A percentile compares a stretch with the other conserved stretches of the same genome.
phyloP scores from a whole-genome alignment of 352 stramenopile species.

The Phytophthora podocarpi region DNA sequence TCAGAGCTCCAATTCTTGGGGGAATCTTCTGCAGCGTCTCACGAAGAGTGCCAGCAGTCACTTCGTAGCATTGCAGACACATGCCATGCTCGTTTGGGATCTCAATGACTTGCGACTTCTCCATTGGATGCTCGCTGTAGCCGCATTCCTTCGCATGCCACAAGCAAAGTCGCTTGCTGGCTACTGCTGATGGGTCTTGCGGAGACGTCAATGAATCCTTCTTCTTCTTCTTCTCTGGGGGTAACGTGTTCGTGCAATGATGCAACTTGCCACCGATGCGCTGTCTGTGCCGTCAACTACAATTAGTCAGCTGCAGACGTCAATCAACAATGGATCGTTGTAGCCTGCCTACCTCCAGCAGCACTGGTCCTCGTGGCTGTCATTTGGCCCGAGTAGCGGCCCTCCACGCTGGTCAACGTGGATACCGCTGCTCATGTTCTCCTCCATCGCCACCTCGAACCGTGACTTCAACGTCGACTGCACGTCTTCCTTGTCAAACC shows the following conservation, averaged over 20 bases:
- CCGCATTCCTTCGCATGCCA: slow-evolving; percentile 67
- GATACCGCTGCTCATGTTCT: slow-evolving; percentile 38
- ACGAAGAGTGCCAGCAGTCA: slow-evolving; percentile 44
- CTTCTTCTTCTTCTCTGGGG: slow-evolving; percentile 23
- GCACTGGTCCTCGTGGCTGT: slow-evolving; percentile 27
- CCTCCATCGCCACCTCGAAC: slow-evolving; percentile 42
- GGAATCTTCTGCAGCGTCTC: slow-evolving; percentile 55
- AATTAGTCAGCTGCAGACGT: not conserved
- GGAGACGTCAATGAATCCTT: not conserved
- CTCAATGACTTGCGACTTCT: slow-evolving; percentile 53
- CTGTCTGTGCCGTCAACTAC: slow-evolving; percentile 26
- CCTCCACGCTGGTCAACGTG: slow-evolving; percentile 25
- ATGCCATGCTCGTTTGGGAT: slow-evolving; percentile 61
- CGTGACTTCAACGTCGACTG: slow-evolving; percentile 34
- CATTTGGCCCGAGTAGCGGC: slow-evolving; percentile 6
- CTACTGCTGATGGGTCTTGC: not conserved
- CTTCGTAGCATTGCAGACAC: slow-evolving; percentile 66
- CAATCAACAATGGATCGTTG: not conserved
- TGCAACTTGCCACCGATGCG: slow-evolving; percentile 54
- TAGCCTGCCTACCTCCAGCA: slow-evolving; percentile 43
- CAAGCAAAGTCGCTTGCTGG: slow-evolving; percentile 36
- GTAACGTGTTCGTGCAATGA: slow-evolving; percentile 51
- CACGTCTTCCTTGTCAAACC: slow-evolving; percentile 40
- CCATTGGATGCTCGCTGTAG: slow-evolving; percentile 48
- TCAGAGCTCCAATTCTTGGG: slow-evolving; percentile 37